Base-by-base conservation (phyloP, 495 filamentous ascomycete genomes). In the Podospora appendiculata region DNA sequence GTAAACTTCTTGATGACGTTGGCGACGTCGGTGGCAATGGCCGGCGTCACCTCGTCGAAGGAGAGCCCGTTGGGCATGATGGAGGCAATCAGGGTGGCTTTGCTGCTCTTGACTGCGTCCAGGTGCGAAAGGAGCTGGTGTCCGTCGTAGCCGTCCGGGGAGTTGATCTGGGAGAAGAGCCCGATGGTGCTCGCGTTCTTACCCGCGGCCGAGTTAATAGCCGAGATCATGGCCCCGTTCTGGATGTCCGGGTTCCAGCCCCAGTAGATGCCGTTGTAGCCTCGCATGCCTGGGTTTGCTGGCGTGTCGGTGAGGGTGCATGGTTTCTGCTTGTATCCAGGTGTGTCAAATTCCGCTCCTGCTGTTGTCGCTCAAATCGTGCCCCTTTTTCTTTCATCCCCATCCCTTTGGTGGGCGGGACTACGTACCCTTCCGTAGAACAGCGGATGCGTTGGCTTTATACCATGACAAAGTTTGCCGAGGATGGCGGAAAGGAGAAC, bases 41-140 rank as follows among this genome's bases (percentile, higher is more conserved):
- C 34, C 1, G 53, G 47, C 8, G 41, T 51, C 12, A 55, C 47
- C n/a, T 55, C 47, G 19, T 41, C 45, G 16, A 55, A 41, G 1
- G 47, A 39, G 1, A 55, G 34, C 8, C 47, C 51, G 25, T 53
- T 55, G 32, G 53, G 53, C 53, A 55, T 55, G 12, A 51, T 48
- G 39, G 47, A 17, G n/a, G 53, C 47, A 17, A 51, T 44, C 17
- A 55, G 18, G 1, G 46, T 45, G 12, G 53, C 53, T 0, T 48
- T 40, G 18, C 32, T 50, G 1, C 16, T n/a, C 12, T 50, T 45
- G 35, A 55, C 16, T 12, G 51, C 53, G 47, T 40, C 17, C 14
- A 51, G 47, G 10, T 41, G 38, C 1, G 7, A 4, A 6, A 51
- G 41, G 2, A 55, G 48, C 36, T 55, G 53, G 47, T 44, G 33